Base-by-base conservation (phyloP, 2,329 filamentous ascomycete genomes). In the Elsinoe batatas region DNA sequence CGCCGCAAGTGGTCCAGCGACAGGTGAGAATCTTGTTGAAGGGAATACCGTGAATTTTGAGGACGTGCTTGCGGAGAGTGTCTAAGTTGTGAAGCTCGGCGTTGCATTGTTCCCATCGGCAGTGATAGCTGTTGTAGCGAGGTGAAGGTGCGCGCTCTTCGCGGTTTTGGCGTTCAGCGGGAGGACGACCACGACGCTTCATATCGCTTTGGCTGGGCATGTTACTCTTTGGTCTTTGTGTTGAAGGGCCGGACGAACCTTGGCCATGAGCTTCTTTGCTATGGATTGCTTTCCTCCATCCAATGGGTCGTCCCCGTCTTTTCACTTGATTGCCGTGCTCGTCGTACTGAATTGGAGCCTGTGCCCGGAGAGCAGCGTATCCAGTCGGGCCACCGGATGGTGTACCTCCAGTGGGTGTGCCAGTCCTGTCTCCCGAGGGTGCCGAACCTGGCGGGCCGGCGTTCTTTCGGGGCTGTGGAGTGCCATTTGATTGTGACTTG, bases 31-130 rank as follows among this genome's bases (percentile, higher is more conserved):
- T 66, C 20, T 70, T 68, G 2, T 56, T 50, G 11, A 65, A 68
- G 20, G 65, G 60, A 42, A 67, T 68, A 18, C 70, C 67, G 61
- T 85, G 82, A 3, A 78, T 66, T 61, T 81, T 83, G 53, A 72
- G 64, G 5, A 83, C 67, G 64, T 86, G 83, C 57, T 78, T 79
- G 58, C 76, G 76, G 5, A 85, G 68, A 0, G 77, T 79, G 7
- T 77, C 75, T 12, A 84, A 65, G 60, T 84, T 85, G 65, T 85
- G 82, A 4, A 85, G 68, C 59, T 82, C 74, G 0, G 78, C 76
- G 3, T 67, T 66, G 64, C 83, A 86, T 1, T 69, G 66, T 53
- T 74, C 67, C 82, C 82, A 85, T 40, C 71, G 65, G 66, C 83
- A 86, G 55, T 73, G 71, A 64, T 76, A 85, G 5, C 79, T 72